Evolutionary conservation across 208 protist species (phyloP), one percentile per base, ranked within the genome.

Genomic region (Crithidia sp.): DNA sequence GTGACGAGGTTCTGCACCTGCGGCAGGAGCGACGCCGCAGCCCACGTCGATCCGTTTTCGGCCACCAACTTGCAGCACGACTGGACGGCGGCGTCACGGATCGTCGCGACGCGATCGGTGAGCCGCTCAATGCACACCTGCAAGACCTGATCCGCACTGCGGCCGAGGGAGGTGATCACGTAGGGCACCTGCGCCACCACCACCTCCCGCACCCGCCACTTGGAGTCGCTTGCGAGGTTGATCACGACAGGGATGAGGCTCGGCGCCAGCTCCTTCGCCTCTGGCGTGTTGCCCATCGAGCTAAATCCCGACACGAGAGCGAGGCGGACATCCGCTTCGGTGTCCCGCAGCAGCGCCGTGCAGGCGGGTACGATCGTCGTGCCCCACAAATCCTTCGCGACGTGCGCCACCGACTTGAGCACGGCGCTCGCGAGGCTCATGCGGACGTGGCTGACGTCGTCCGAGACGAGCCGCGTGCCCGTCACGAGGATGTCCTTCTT

Each of bases 281-380:
- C 89, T 3, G 81, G 60, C 2, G 92, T 94, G 71, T 92, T 94
- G 65, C 89, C 90, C 86, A 96, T 95, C 37, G 84, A 83, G 63
- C 85, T 93, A 79, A 96, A 96, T 13, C 90, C 84, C 9, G 90
- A 94, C 3, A 96, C 90, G 13, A 96, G 84, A 3, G 88, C 92
- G 19, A 96, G 79, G 3, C 92, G 89, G 47, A 96, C 92, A 67
- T 95, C 90, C 0, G 92, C 87, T 44, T 96, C 92, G 9, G 74
- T 71, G 60, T 96, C 92, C 8, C 76, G 67, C 67, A 96, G 85
- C 71, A 96, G 83, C 57, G 84, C 76, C 28, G 88, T 96, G 81
- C 88, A 95, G 28, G 88, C 84, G 5, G 90, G 87, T 5, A 96
- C 82, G 44, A 96, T 82, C 9, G 83, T 86, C 9, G 74, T 86